phyloP scores from a whole-genome alignment of 2,329 filamentous ascomycete genomes.

The Ascochyta fabae region DNA sequence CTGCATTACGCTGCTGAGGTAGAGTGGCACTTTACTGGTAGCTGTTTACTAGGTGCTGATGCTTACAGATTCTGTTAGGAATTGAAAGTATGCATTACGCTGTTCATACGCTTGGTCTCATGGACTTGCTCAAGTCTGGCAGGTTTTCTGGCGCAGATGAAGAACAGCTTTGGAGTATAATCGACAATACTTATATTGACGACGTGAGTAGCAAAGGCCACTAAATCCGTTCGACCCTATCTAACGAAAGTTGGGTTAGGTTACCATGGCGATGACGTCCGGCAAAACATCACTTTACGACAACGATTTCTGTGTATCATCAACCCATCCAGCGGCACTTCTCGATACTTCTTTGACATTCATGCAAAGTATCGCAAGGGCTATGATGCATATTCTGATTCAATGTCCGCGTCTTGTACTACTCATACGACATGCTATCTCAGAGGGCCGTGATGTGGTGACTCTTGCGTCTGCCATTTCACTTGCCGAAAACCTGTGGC shows the following conservation, averaged over 20 bases:
- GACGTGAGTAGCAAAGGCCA: background rate
- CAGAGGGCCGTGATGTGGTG: background rate
- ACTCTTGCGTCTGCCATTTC: background rate
- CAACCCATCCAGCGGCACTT: constrained; percentile 1
- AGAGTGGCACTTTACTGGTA: too few species aligned
- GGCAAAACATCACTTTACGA: constrained; percentile 6
- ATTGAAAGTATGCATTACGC: constrained; percentile 8
- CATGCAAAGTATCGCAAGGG: background rate
- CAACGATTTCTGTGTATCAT: constrained; percentile 1
- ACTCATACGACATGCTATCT: background rate
- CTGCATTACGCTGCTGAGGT: constrained; percentile 14
- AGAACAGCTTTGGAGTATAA: constrained; percentile 4
- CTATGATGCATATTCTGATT: constrained; percentile 8
- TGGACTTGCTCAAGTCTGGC: constrained; percentile 2
- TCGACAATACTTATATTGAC: constrained; percentile 13
- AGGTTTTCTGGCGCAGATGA: background rate
- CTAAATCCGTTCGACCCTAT: background rate
- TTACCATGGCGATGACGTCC: constrained; percentile 7
- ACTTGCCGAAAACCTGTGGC: background rate
- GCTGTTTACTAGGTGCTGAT: background rate
- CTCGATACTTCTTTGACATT: background rate
- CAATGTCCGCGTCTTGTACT: constrained; percentile 7
- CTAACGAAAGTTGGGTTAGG: background rate
- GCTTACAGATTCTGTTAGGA: background rate
- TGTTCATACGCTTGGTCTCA: constrained; percentile 7